Evolutionary conservation across 202 grass and related monocot genomes (phyloP).

Genomic region (Musa balbisiana): DNA sequence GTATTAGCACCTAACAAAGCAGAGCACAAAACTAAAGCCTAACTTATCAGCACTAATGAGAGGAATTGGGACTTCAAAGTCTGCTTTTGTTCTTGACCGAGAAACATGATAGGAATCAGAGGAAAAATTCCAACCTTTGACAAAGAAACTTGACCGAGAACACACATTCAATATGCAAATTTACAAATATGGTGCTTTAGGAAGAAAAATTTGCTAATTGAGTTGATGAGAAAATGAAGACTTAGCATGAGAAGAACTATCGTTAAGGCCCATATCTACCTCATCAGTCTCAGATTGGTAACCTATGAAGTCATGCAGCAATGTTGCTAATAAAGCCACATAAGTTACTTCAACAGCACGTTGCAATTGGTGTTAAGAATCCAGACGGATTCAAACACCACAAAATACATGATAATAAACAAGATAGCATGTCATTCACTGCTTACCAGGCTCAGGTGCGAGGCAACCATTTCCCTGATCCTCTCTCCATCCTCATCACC

Average conservation of each 20-base stretch:
- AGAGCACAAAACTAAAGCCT: no score
- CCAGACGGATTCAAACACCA: neutral
- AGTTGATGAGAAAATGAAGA: no score
- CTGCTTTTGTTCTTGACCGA: no score
- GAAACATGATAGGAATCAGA: no score
- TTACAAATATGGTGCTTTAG: neutral
- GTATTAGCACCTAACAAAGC: no score
- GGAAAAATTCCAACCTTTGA: no score
- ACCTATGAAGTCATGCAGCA: neutral
- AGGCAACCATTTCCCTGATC: constrained; percentile 71
- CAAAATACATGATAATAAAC: neutral
- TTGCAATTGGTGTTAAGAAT: neutral
- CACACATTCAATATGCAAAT: neutral
- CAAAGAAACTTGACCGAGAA: neutral
- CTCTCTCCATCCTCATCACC: constrained; percentile 62
- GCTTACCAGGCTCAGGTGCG: constrained; percentile 58
- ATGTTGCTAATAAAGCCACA: neutral
- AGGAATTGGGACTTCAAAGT: no score
- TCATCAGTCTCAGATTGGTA: neutral
- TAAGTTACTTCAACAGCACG: neutral
- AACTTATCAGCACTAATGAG: no score
- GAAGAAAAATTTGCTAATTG: neutral
- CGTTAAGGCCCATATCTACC: neutral
- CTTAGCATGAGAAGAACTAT: no score
- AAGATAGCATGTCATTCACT: neutral